Conservation (phyloP, 2,329 filamentous ascomycete species). For the Venturia nashicola region DNA sequence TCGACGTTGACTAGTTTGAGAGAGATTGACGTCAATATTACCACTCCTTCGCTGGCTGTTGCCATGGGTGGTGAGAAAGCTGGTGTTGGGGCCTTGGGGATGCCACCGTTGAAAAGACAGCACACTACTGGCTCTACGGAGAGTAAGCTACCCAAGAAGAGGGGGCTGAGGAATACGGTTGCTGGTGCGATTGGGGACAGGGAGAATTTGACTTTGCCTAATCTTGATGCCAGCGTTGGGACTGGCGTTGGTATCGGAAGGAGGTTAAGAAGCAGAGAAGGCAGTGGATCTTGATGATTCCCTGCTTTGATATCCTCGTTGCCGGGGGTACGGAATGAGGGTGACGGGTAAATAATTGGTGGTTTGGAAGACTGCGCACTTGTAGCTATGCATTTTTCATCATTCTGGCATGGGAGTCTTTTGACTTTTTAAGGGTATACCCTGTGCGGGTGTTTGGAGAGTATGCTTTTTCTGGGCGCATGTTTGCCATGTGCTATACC, state of each 20-base stretch:
- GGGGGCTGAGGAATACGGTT: slow-evolving; percentile 28
- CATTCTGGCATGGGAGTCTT: background rate
- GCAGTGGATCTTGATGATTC: background rate
- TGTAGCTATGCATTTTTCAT: background rate
- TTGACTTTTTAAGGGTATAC: background rate
- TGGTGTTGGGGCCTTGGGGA: slow-evolving; percentile 16
- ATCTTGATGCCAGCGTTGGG: slow-evolving; percentile 28
- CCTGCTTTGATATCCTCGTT: background rate
- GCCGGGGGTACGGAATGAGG: background rate
- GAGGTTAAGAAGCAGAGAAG: slow-evolving; percentile 23
- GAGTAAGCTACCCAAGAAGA: slow-evolving; percentile 19
- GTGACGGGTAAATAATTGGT: background rate
- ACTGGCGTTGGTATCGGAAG: slow-evolving; percentile 12
- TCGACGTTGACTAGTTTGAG: slow-evolving; percentile 22
- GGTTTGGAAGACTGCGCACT: background rate
- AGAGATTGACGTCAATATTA: slow-evolving; percentile 36
- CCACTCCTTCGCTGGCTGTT: slow-evolving; percentile 17
- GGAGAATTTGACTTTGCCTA: slow-evolving; percentile 26
- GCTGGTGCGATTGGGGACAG: slow-evolving; percentile 25
- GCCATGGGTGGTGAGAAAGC: slow-evolving; percentile 21
- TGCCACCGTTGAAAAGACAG: slow-evolving; percentile 32
- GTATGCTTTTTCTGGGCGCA: no score
- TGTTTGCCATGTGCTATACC: no score
- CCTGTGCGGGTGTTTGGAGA: background rate
- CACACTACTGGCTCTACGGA: slow-evolving; percentile 18